These are phyloP conservation scores for Ophiostoma triangulosporum DNA, from an alignment of 2,329 filamentous ascomycete genomes.

Conservation along the genomic window DNA sequence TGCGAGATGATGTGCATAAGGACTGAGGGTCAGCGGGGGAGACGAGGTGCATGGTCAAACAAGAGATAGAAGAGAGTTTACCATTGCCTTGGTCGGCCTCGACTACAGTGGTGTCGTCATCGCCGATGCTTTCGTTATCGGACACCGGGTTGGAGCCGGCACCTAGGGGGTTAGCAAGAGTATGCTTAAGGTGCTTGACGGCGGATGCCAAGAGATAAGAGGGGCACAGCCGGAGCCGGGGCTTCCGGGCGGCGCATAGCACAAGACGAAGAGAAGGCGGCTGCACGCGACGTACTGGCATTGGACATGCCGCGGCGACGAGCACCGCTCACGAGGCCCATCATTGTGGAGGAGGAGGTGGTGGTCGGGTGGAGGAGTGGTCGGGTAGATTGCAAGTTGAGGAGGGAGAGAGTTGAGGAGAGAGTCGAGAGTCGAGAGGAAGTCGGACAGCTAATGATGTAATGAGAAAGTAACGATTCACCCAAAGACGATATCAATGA, in stretches of 20 bases:
- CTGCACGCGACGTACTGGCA: slow-evolving; percentile 2
- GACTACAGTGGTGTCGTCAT: slow-evolving; percentile 68
- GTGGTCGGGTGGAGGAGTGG: too few species aligned
- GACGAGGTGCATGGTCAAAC: too few species aligned
- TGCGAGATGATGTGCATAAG: slow-evolving; percentile 96
- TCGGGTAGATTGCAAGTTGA: too few species aligned
- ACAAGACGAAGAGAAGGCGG: neutral
- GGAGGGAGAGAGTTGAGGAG: too few species aligned
- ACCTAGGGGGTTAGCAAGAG: slow-evolving; percentile 10
- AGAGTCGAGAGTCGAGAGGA: neutral
- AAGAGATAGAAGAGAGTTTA: slow-evolving; percentile 30
- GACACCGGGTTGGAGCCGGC: slow-evolving; percentile 29
- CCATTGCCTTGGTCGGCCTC: slow-evolving; percentile 91
- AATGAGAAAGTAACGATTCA: too few species aligned
- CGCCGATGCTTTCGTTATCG: slow-evolving; percentile 40
- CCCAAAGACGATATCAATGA: too few species aligned
- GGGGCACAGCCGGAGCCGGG: neutral
- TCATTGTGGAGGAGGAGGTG: neutral
- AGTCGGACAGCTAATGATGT: too few species aligned
- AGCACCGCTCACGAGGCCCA: neutral
- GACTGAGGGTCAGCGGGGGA: too few species aligned
- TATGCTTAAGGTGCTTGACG: too few species aligned
- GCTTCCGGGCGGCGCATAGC: neutral
- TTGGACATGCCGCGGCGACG: neutral
- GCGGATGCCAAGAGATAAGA: neutral